phyloP scores from a whole-genome alignment of 2,329 filamentous ascomycete species.

The Fusarium torreyae region DNA sequence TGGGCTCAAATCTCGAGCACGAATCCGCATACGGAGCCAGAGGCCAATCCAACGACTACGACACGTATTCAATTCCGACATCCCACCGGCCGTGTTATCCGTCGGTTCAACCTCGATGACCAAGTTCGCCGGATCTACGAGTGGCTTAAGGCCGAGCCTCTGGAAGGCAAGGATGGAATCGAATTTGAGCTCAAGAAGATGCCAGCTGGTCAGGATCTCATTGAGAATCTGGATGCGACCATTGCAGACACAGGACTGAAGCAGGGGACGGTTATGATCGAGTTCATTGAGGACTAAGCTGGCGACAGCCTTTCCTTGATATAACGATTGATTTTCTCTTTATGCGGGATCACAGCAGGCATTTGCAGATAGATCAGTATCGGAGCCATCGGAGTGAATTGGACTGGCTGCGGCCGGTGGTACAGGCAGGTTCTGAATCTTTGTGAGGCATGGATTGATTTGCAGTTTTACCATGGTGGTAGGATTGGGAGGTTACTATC shows the following conservation, averaged over 20 bases:
- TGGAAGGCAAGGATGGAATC: conserved; percentile 83
- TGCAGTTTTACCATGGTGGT: conserved; percentile 19
- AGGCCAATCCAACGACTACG: conserved; percentile 76
- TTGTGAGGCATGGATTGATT: conserved; percentile 29
- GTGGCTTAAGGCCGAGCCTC: conserved; percentile 91
- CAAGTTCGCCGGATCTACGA: conserved; percentile 89
- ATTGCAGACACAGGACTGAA: conserved; percentile 89
- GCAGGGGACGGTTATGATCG: conserved; percentile 96
- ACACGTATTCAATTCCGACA: conserved; percentile 96
- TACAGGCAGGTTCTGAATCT: conserved; percentile 27
- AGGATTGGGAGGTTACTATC: conserved; percentile 31
- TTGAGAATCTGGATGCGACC: conserved; percentile 79
- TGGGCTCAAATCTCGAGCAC: conserved; percentile 82
- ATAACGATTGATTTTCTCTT: conserved; percentile 29
- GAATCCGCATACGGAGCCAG: conserved; percentile 84
- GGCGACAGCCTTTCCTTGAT: conserved; percentile 3
- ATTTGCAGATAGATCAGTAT: conserved; percentile 44
- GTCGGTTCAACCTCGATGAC: conserved; percentile 85
- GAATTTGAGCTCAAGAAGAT: conserved; percentile 91
- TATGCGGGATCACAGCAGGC: conserved; percentile 37
- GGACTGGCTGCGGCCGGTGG: conserved; percentile 35
- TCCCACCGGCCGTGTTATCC: conserved; percentile 86
- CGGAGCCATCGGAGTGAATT: conserved; percentile 40
- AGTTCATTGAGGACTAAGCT: conserved; percentile 77
- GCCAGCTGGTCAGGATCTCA: conserved; percentile 83